Base-by-base conservation (phyloP, 768 basidiomycete species). In the Steccherinum ochraceum region DNA sequence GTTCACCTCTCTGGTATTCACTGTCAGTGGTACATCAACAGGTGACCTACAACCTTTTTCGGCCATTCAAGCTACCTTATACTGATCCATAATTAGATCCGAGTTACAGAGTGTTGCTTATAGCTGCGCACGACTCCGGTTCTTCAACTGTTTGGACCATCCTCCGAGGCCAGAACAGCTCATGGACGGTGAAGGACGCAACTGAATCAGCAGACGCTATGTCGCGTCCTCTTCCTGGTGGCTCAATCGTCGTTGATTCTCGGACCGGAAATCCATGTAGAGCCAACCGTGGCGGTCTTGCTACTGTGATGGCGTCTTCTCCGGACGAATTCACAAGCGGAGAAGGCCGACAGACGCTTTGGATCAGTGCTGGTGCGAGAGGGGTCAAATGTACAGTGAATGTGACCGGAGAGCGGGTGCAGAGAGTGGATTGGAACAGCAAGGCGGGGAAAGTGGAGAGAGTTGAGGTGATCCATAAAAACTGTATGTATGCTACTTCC, bases 321-420 rank as follows among this genome's bases (percentile, higher is more conserved):
- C 40, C 44, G 4, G 52, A 56, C 7, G 59, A 64, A 7, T 51
- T 49, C 24, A 53, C 51, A 10, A 66, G 66, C 35, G 60, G 56
- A 18, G 62, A 58, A 1, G 49, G 57, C 12, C 53, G 58, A 3
- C 65, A 68, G 43, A 72, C 69, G 54, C 61, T 79, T 26, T 74
- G 75, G 72, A 68, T 89, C 0, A 69, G 73, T 1, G 77, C 78
- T 12, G 81, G 84, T 18, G 64, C 67, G 10, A 85, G 79, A 57
- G 81, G 82, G 48, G 84, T 77, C 2, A 72, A 80, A 53, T 74
- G 72, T 46, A 71, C 73, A 43, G 65, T 75, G 3, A 77, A 84
- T 58, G 71, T 89, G 30, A 80, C 72, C 43, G 89, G 89, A 2
- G 80, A 87, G 12, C 72, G 78, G 42, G 64, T 90, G 18, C 80